Conservation (phyloP, 768 basidiomycete genomes). For the Psilocybe tampanensis region DNA sequence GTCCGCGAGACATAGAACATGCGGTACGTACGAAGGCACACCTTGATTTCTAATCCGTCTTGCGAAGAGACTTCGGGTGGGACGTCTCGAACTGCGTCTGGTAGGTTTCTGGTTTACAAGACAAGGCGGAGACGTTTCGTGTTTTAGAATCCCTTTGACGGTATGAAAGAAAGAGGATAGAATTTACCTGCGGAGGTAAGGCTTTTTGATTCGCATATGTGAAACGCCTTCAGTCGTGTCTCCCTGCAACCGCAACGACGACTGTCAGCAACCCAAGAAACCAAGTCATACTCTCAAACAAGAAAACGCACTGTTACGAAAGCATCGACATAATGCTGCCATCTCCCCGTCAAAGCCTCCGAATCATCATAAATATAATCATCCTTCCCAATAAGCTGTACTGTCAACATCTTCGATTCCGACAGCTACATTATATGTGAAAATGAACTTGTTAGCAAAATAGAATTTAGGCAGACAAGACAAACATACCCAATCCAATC, state of each 20-base stretch:
- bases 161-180: neutral
- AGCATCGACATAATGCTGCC: constrained; percentile 80
- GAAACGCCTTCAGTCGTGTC: constrained; percentile 59
- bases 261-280: neutral
- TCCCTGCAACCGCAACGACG: too few relatives aligned
- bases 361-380: constrained; percentile 76
- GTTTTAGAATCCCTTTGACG: too few relatives aligned
- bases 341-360: constrained; percentile 73
- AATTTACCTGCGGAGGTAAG: constrained; percentile 70
- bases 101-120: constrained; percentile 53
- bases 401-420: constrained; percentile 64
- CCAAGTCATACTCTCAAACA: neutral
- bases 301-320: constrained; percentile 59
- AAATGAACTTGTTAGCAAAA: too few relatives aligned
- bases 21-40: constrained; percentile 83
- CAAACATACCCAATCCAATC: constrained; percentile 73
- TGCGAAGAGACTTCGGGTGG: constrained; percentile 49
- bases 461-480: too few relatives aligned
- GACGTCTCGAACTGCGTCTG: constrained; percentile 32
- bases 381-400: constrained; percentile 81
- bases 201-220: constrained; percentile 45
- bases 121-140: too few relatives aligned
- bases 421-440: too few relatives aligned
- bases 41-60: constrained; percentile 77
- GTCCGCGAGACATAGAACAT: constrained; percentile 77